These are phyloP conservation scores for Alternaria burnsii DNA, from an alignment of 2,329 filamentous ascomycete species.

Conservation along the genomic window DNA sequence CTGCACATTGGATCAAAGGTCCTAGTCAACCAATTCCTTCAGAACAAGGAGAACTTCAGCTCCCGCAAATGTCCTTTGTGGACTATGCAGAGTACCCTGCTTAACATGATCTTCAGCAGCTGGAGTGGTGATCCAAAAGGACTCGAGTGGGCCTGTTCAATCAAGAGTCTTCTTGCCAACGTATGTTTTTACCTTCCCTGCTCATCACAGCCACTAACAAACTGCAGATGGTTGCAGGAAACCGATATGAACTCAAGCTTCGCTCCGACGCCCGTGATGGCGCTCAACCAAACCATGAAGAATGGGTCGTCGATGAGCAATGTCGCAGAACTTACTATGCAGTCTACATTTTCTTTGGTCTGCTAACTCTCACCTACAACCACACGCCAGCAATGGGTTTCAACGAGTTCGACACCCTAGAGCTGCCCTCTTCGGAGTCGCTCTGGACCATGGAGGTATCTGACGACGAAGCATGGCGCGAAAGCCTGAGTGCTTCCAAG, in stretches of 20 bases:
- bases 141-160: slow-evolving; percentile 97
- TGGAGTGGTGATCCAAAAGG: slow-evolving; percentile 99
- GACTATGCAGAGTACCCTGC: slow-evolving; percentile 95
- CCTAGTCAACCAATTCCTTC: slow-evolving; percentile 93
- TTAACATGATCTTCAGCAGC: slow-evolving; percentile 99
- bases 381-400: slow-evolving; percentile 98
- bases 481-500: slow-evolving; percentile 74
- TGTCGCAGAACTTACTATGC: slow-evolving; percentile 97
- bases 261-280: slow-evolving; percentile 87
- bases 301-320: slow-evolving; percentile 97
- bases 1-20: slow-evolving; percentile 98
- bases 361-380: slow-evolving; percentile 95
- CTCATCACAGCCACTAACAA: not conserved
- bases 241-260: slow-evolving; percentile 94
- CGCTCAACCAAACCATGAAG: slow-evolving; percentile 76
- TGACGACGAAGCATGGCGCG: slow-evolving; percentile 85
- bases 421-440: slow-evolving; percentile 91
- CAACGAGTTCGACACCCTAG: slow-evolving; percentile 94
- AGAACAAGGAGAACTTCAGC: slow-evolving; percentile 99
- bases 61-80: slow-evolving; percentile 96
- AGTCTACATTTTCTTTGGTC: slow-evolving; percentile 98
- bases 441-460: slow-evolving; percentile 87
- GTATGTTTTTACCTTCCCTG: not conserved
- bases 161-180: slow-evolving; percentile 96
- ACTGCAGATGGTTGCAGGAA: slow-evolving; percentile 85